Conservation (phyloP, 106 monocot genomes). For the Platanthera guangdongensis region DNA sequence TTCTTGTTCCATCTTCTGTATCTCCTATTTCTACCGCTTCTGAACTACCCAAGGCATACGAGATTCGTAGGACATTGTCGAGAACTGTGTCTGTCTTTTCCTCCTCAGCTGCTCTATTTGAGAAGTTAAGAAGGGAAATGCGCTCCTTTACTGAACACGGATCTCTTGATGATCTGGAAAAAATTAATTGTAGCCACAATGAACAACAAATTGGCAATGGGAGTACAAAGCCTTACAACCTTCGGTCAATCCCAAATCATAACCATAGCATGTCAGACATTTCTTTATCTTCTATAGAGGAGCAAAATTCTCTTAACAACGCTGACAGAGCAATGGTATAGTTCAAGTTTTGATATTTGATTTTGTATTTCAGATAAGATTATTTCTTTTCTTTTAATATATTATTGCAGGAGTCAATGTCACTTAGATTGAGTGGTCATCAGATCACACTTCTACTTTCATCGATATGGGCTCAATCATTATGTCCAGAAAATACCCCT, state of each 20-base stretch:
- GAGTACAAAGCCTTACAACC: too few species aligned
- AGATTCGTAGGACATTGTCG: conserved; percentile 54
- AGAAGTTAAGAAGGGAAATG: conserved; percentile 41
- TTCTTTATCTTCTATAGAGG: conserved; percentile 17
- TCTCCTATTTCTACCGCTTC: conserved; percentile 30
- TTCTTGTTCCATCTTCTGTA: conserved; percentile 67
- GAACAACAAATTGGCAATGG: too few species aligned
- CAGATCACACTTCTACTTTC: conserved; percentile 64
- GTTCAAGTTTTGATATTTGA: background rate
- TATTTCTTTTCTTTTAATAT: background rate
- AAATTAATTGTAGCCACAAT: background rate
- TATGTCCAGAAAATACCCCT: conserved; percentile 48
- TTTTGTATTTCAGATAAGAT: background rate
- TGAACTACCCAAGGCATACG: conserved; percentile 20
- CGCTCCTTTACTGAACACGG: conserved; percentile 16
- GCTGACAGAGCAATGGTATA: conserved; percentile 21
- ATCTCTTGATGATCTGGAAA: conserved; percentile 1
- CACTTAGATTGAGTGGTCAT: conserved; percentile 45
- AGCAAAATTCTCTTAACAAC: conserved; percentile 1
- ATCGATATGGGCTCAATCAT: conserved; percentile 67
- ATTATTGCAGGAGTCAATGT: conserved; percentile 34
- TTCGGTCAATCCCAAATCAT: too few species aligned
- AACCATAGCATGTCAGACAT: conserved; percentile 4
- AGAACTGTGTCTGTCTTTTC: conserved; percentile 77
- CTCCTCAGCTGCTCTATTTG: conserved; percentile 71